Percentiles rank a stretch among this genome's conserved stretches.
Evolutionary conservation across 352 stramenopile species (phyloP).

Genomic region (Globisporangium lucens): DNA sequence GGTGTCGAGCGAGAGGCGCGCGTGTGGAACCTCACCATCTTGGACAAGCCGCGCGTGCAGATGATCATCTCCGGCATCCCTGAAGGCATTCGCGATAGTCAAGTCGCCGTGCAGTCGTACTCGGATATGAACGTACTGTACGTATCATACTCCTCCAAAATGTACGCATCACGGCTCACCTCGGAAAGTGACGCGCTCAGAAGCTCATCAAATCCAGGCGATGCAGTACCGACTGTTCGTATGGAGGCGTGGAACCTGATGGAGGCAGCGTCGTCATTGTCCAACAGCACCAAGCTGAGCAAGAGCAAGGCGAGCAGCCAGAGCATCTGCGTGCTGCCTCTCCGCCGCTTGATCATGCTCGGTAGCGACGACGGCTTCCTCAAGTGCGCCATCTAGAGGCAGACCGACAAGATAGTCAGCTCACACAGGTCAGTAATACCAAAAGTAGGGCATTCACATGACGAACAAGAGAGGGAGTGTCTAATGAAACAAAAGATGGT

Average conservation of each 20-base stretch:
- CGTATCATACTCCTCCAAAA: slow-evolving; percentile 31
- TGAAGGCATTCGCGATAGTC: slow-evolving; percentile 39
- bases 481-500: slow-evolving; percentile 17
- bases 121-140: slow-evolving; percentile 45
- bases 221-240: slow-evolving; percentile 17
- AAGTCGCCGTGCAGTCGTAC: slow-evolving; percentile 52
- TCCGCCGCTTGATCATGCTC: slow-evolving; percentile 60
- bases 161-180: slow-evolving; percentile 41
- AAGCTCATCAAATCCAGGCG: slow-evolving; percentile 11
- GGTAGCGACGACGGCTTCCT: slow-evolving; percentile 65
- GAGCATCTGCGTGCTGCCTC: slow-evolving; percentile 43
- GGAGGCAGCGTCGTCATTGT: slow-evolving; percentile 22
- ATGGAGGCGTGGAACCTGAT: slow-evolving; percentile 53
- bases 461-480: neutral
- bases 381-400: slow-evolving; percentile 34
- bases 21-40: slow-evolving; percentile 44
- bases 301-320: slow-evolving; percentile 46
- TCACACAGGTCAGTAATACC: neutral
- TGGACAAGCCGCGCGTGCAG: slow-evolving; percentile 29
- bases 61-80: slow-evolving; percentile 57
- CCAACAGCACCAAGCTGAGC: slow-evolving; percentile 27
- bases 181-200: slow-evolving; percentile 22
- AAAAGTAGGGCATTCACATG: neutral
- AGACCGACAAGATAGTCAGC: neutral
- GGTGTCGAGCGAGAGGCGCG: slow-evolving; percentile 62